These are phyloP conservation scores for Jacaranda copaia DNA, from an alignment of 257 asterid genomes.

Conservation along the genomic window DNA sequence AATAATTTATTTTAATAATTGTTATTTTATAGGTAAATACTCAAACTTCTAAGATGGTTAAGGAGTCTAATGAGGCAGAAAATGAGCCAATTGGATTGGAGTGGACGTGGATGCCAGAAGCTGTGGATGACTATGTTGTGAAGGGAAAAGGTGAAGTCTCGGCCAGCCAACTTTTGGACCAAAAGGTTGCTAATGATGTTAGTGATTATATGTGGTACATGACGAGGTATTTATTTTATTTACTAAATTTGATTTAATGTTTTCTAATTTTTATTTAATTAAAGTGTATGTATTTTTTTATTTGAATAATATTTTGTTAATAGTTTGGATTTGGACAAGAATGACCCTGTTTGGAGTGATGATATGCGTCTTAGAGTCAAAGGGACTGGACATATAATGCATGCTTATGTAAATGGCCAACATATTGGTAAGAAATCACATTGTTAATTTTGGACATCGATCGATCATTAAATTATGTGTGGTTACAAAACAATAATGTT, in stretches of 20 bases:
- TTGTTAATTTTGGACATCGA: not conserved
- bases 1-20: not conserved
- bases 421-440: slow-evolving; percentile 42
- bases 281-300: not conserved
- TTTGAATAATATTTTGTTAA: not conserved
- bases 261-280: not conserved
- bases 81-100: slow-evolving; percentile 43
- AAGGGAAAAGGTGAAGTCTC: slow-evolving; percentile 49
- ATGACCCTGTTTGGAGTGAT: slow-evolving; percentile 53
- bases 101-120: slow-evolving; percentile 64
- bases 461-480: no score
- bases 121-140: slow-evolving; percentile 34
- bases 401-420: slow-evolving; percentile 61
- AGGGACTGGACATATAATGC: slow-evolving; percentile 56
- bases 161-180: slow-evolving; percentile 49
- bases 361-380: slow-evolving; percentile 53
- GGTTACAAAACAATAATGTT: no score
- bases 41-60: slow-evolving; percentile 56
- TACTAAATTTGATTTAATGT: not conserved
- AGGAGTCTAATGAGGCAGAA: slow-evolving; percentile 42
- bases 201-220: slow-evolving; percentile 76
- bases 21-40: slow-evolving; percentile 50
- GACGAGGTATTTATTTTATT: slow-evolving; percentile 53
- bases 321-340: slow-evolving; percentile 48
- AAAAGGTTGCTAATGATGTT: slow-evolving; percentile 51